Evolutionary conservation across 2,329 filamentous ascomycete species (phyloP), one percentile per base, ranked within the genome.

Genomic region (Periconia sp.): DNA sequence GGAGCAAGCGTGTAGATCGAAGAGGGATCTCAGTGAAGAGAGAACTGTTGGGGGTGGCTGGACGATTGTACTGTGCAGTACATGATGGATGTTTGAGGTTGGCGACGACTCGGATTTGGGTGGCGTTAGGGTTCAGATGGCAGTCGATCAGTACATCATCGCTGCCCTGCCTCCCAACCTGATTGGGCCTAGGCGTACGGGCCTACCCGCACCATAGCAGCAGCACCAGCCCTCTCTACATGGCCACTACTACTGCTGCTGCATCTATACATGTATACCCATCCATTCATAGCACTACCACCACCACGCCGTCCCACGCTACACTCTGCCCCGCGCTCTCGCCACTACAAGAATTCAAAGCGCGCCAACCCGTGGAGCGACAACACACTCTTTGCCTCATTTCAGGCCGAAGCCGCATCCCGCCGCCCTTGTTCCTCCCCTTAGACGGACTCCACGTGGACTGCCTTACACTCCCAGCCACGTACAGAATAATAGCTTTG

Each of bases 1-100:
- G 20, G 3, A 17, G 47, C 8, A 11, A 30, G 3, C 19, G 30
- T 20, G 15, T 7, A 20, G 13, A 10, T 11, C 6, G 13, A 11
- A 37, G 33, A 11, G 33, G 15, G 3, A 8, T 27, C 23, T 37
- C 33, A 37, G 10, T 13, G 41, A 27, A 8, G 33, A 37, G 15
- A 13, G 15, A 37, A n/a, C 13, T 37, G 33, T 37, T 37, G 33
- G 33, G 45, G 50, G 18, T 50, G 52, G 47, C 37, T 14, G 47
- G n/a, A 23, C 19, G 31, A 5, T 2, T 15, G n/a, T 27, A 27
- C 23, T 27, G 23, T 27, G 23, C 23, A 27, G 23, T 27, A 27
- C 23, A 27, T 27, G 23, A 27, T 27, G 23, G 3, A 27, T 27
- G 23, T 27, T 27, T 27, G 23, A 27, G 23, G 23, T 8, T 27